Conservation (phyloP, 164 flowering plant genomes). For the Vitis riparia region DNA sequence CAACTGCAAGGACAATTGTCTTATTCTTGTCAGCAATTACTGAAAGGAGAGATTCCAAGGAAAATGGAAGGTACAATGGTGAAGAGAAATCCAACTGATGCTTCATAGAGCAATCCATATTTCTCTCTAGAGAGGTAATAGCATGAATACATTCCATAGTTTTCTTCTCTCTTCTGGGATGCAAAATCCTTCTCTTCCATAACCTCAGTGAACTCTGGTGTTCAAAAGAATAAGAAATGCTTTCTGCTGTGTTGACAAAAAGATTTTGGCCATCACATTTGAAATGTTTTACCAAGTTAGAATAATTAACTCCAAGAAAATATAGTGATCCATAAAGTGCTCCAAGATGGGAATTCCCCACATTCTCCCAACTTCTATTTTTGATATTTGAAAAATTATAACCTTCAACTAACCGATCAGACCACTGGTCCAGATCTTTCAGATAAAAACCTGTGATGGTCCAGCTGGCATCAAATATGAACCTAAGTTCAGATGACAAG, state of each 20-base stretch:
- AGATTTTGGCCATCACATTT: conserved; percentile 51
- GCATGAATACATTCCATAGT: conserved; percentile 34
- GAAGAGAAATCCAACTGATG: conserved; percentile 24
- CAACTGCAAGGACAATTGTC: conserved; percentile 76
- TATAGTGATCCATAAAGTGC: conserved; percentile 63
- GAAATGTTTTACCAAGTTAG: conserved; percentile 48
- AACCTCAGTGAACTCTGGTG: conserved; percentile 20
- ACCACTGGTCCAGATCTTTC: conserved; percentile 22
- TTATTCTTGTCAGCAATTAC: conserved; percentile 53
- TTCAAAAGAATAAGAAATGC: conserved; percentile 27
- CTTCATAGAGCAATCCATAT: conserved; percentile 29
- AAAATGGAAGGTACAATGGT: conserved; percentile 49
- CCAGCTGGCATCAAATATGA: conserved; percentile 85
- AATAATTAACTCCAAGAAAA: conserved; percentile 48
- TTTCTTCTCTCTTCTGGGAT: conserved; percentile 36
- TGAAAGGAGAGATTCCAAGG: conserved; percentile 62
- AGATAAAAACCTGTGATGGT: conserved; percentile 56
- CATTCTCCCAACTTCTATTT: conserved; percentile 64
- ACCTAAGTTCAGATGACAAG: conserved; percentile 58
- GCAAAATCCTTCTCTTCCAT: conserved; percentile 38
- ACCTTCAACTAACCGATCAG: conserved; percentile 12
- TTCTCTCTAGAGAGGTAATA: conserved; percentile 26
- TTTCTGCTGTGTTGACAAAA: conserved; percentile 38
- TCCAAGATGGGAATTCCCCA: conserved; percentile 62
- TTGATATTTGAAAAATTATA: conserved; percentile 11